Evolutionary conservation across 768 basidiomycete species (phyloP), one percentile per base, ranked within the genome.

Genomic region (Mycena venus): DNA sequence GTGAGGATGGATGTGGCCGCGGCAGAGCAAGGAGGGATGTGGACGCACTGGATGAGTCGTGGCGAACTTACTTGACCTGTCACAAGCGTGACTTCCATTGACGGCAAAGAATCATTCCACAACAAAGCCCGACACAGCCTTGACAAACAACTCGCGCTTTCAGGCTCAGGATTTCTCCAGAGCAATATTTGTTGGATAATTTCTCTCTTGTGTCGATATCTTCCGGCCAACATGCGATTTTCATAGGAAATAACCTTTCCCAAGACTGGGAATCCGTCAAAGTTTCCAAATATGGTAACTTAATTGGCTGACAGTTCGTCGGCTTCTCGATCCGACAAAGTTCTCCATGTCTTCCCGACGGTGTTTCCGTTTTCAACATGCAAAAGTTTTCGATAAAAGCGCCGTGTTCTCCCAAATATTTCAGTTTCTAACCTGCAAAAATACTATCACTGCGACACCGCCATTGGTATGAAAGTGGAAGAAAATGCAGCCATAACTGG

Each of bases 21-120:
- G 23, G 55, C 10, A 21, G 38, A 44, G 40, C 19, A 6, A 38
- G 23, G 47, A n/a, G 36, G 58, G 40, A 29, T 36, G 32, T 15
- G 55, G 21, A 44, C 68, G 62, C 55, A 70, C 73, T 63, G 51
- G 36, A 49, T 65, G 73, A 59, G 68, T 74, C 73, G 73, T 74
- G 73, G 73, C 73, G 68, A 70, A 74, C 68, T 36, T 74, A 74
- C 61, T 70, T 66, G 58, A 31, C 42, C 40, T 66, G 73, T 74
- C 56, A 74, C 73, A 72, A 63, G 38, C 40, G 73, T 70, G 68
- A 69, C 62, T 66, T 49, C 25, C 40, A 23, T 65, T 69, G 63
- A 58, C 55, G 64, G 65, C 70, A 72, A 68, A 59, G 68, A 74
- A 74, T 60, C 61, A 68, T 70, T 70, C 72, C 73, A 65, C 38